Evolutionary conservation across 2,329 filamentous ascomycete species (phyloP), one percentile per base, ranked within the genome.

Genomic region (Cordyceps farinosa): DNA sequence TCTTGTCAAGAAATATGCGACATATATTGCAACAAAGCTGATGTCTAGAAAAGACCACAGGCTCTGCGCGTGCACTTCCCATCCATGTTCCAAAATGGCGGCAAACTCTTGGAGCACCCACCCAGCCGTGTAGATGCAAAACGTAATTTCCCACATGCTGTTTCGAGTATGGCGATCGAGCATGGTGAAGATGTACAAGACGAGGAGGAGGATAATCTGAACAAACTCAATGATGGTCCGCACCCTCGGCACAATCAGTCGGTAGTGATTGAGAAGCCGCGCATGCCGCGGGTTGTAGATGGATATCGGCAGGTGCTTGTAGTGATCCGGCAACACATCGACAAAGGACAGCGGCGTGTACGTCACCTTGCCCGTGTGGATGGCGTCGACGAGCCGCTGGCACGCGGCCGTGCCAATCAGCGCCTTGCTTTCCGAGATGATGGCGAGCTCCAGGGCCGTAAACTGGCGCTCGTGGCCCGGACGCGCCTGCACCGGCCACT

Each of bases 1-100:
- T 3, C 88, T 85, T 17, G 88, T 77, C 44, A 82, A 69, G 22
- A 88, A 78, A 71, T 91, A 91, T 53, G 80, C 73, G 22, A 79
- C 74, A 71, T 87, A 91, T 58, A 91, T 87, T 45, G 78, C 71
- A 3, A 84, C 80, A 67, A 90, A 91, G 1, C 84, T 85, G n/a
- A 90, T 81, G 71, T 91, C 89, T 17, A 91, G 80, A 69, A 91
- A 91, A 0, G 87, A 87, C 89, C 88, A 91, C 6, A 91, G 78
- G 68, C 90, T 90, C 71, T 91, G 88, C 0, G 87, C 88, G 67
- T 91, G 89, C 1, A 91, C 88, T 53, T 85, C 82, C 88, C 77
- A 80, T 36, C 78, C 80, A 68, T 90, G 88, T 70, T 90, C 88
- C 11, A 87, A 79, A 48, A 90, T 84, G 2, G 86, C 84, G 1